Percentiles rank a stretch among this genome's conserved stretches.
Evolutionary conservation across 1,284 basidiomycete species (phyloP).

Genomic region (Austropuccinia psidii): DNA sequence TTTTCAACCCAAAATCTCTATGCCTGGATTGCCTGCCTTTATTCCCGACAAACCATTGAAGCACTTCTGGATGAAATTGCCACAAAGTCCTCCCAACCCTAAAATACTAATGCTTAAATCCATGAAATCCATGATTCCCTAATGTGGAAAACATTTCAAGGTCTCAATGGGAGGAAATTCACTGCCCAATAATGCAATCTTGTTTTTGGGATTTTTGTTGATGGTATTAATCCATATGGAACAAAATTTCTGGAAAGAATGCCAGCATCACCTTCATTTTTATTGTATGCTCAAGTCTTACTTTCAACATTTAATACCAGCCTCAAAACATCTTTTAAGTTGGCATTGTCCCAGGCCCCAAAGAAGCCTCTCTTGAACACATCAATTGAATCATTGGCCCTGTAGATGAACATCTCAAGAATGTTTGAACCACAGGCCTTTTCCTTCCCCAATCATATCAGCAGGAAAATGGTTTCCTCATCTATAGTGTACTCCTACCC

Average conservation of each 20-base stretch:
- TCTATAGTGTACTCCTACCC: background rate
- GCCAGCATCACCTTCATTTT: conserved; percentile 12
- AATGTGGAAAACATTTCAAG: background rate
- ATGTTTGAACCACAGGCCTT: conserved; percentile 45
- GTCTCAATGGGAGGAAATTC: background rate
- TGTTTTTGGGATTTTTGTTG: conserved; percentile 19
- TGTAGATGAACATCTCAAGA: conserved; percentile 44
- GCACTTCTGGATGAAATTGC: background rate
- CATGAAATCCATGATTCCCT: conserved; percentile 6
- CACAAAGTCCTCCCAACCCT: background rate
- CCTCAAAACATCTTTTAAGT: conserved; percentile 49
- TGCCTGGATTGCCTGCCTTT: conserved; percentile 16
- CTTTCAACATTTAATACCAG: conserved; percentile 45
- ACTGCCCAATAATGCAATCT: background rate
- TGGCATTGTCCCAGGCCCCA: conserved; percentile 47
- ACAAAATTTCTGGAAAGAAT: conserved; percentile 6
- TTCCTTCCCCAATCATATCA: background rate
- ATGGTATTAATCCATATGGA: conserved; percentile 28
- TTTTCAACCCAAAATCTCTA: background rate
- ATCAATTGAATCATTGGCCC: conserved; percentile 46
- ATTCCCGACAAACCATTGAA: conserved; percentile 7
- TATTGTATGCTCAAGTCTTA: conserved; percentile 35
- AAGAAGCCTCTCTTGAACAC: conserved; percentile 37
- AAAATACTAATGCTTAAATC: background rate
- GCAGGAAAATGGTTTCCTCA: background rate